phyloP scores from a whole-genome alignment of 345 rosid species.

The Draba incana region DNA sequence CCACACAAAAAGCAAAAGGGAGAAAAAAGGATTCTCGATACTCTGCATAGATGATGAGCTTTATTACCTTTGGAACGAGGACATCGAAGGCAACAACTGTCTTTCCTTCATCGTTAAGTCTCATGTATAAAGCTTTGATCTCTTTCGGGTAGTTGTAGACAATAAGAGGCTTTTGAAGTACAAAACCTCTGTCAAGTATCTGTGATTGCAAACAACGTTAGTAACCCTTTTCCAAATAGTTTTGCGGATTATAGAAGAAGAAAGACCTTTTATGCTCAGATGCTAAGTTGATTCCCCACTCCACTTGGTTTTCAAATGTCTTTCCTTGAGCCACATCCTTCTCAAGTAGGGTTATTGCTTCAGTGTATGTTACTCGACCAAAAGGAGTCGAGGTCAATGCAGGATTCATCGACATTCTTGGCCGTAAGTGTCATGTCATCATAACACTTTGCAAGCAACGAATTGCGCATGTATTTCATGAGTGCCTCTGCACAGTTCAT shows the following conservation, averaged over 20 bases:
- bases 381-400: too few relatives aligned
- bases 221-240: too few relatives aligned
- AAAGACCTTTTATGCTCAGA: slow-evolving; percentile 88
- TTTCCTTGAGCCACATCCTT: slow-evolving; percentile 72
- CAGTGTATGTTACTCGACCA: slow-evolving; percentile 75
- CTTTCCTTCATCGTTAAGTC: slow-evolving; percentile 77
- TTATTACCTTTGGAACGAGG: slow-evolving; percentile 85
- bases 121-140: slow-evolving; percentile 97
- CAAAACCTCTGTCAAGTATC: slow-evolving; percentile 85
- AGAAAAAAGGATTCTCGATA: too few relatives aligned
- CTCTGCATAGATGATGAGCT: slow-evolving; percentile 3
- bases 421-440: slow-evolving; percentile 93
- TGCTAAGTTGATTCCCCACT: slow-evolving; percentile 94
- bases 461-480: slow-evolving; percentile 73
- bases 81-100: slow-evolving; percentile 98
- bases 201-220: slow-evolving; percentile 44
- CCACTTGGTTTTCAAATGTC: slow-evolving; percentile 71
- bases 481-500: slow-evolving; percentile 98
- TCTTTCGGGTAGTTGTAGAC: slow-evolving; percentile 95
- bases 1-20: too few relatives aligned
- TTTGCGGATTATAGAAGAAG: not conserved
- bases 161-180: slow-evolving; percentile 81
- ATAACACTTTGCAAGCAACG: slow-evolving; percentile 79
- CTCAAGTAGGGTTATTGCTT: slow-evolving; percentile 67
- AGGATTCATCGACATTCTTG: too few relatives aligned